Evolutionary conservation across 164 flowering plant species (phyloP), one percentile per base, ranked within the genome.

Genomic region (Taxillus chinensis): DNA sequence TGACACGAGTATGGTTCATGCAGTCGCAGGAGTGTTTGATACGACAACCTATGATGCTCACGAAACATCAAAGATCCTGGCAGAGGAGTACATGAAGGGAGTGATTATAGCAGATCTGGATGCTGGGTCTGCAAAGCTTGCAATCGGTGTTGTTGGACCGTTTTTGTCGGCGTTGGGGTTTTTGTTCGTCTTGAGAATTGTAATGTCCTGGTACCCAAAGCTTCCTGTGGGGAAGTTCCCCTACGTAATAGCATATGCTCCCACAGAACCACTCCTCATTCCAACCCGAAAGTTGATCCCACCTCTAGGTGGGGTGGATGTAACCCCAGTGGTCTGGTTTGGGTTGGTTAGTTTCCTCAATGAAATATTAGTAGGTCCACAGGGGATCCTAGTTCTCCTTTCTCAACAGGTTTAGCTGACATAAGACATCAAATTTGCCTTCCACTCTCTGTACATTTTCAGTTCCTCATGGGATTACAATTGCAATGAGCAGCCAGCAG

Each of bases 171-270:
- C 78, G 37, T 86, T 90, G 67, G 75, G 71, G 13, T 90, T 93
- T 69, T 73, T 93, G 41, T 93, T 93, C 66, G 77, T 93, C 0
- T 2, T 83, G 66, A 87, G 99, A 75, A 87, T 93, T 59, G 86
- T 93, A 2, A 93, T 93, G 99, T 93, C 99, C 13, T 90, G 99
- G 99, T 93, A 93, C 69, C 99, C 99, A 0, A 89, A 89, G 71
- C 90, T 93, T 62, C 99, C 97, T 0, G 90, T 89, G 6, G 87
- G 80, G n/a, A 82, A 89, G 68, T 87, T 93, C 64, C 99, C 99
- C 3, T 90, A 87, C 66, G 87, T 89, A 5, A 42, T 93, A 53
- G 99, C 90, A 11, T 90, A 86, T 72, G 96, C 93, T 49, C 99
- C 99, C 1, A 93, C 99, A 2, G 97, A 93, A 64, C 99, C 99